Conservation (phyloP, 176 grass and related monocot genomes). For the Poa pratensis region DNA sequence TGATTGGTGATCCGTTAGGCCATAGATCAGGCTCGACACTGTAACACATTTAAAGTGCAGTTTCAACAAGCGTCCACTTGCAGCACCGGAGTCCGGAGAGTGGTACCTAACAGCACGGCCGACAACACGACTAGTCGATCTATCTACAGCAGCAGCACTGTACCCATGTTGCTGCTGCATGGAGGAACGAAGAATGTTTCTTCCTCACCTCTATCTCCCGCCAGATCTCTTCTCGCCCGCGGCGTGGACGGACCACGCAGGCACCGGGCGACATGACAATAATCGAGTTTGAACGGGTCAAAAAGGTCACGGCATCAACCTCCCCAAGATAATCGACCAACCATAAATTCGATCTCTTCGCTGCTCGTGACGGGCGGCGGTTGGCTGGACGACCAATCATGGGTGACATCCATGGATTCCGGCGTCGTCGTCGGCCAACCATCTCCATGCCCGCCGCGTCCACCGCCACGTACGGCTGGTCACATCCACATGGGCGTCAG, state of each 20-base stretch:
- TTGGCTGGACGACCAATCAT: constrained; percentile 17
- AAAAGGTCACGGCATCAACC: not conserved
- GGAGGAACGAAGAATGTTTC: not conserved
- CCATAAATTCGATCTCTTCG: not conserved
- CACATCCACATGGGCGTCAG: not conserved
- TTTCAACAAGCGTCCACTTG: not conserved
- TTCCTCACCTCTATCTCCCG: not conserved
- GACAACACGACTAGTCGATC: too few species aligned
- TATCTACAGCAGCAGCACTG: not conserved
- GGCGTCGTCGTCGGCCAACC: not conserved
- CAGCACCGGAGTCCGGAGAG: too few species aligned
- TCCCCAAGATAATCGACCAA: not conserved
- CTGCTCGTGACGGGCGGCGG: constrained; percentile 10
- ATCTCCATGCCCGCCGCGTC: not conserved
- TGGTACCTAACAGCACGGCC: too few species aligned
- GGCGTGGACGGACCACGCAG: not conserved
- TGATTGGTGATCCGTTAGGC: not conserved
- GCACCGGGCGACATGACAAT: not conserved
- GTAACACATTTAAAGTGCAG: not conserved
- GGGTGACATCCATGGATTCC: not conserved
- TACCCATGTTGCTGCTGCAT: not conserved
- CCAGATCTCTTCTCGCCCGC: not conserved
- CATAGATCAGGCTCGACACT: not conserved
- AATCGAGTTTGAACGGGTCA: constrained; percentile 25
- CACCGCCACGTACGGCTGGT: not conserved